These are phyloP conservation scores for Ceratocystis harringtonii DNA, from an alignment of 2,329 filamentous ascomycete species.

Conservation along the genomic window DNA sequence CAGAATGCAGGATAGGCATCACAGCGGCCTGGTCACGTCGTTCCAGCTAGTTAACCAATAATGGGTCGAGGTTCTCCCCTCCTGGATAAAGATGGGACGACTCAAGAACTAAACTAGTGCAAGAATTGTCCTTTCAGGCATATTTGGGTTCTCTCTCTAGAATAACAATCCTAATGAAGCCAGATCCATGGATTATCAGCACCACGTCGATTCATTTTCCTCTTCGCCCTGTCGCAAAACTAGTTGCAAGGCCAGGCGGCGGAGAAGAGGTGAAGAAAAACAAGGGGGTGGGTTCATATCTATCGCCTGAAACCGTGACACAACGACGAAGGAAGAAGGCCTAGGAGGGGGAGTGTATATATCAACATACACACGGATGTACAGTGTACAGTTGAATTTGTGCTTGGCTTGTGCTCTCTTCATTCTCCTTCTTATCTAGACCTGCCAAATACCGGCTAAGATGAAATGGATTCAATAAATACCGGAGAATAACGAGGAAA, in stretches of 20 bases:
- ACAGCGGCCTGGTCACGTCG: too few relatives aligned
- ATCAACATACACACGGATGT: too few relatives aligned
- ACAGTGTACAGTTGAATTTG: neutral
- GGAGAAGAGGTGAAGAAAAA: neutral
- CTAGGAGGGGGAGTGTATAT: neutral
- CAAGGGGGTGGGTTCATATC: neutral
- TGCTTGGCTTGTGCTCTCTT: neutral
- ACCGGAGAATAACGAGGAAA: neutral
- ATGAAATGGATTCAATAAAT: constrained; percentile 6
- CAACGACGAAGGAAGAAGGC: neutral
- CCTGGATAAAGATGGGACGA: neutral
- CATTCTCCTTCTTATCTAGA: neutral
- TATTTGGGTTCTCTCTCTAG: neutral
- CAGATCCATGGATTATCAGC: neutral
- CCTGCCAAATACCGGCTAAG: neutral
- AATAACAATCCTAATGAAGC: neutral
- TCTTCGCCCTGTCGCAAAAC: neutral
- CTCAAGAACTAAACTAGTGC: too few relatives aligned
- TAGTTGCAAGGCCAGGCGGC: neutral
- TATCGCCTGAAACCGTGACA: constrained; percentile 5
- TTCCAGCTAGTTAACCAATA: too few relatives aligned
- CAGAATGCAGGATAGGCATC: neutral
- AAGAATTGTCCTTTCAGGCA: too few relatives aligned
- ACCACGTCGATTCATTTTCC: constrained; percentile 1
- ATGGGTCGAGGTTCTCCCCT: too few relatives aligned